These are phyloP conservation scores for Syncephalis fuscata DNA, from an alignment of 371 early-diverging fungal genomes.

Conservation along the genomic window DNA sequence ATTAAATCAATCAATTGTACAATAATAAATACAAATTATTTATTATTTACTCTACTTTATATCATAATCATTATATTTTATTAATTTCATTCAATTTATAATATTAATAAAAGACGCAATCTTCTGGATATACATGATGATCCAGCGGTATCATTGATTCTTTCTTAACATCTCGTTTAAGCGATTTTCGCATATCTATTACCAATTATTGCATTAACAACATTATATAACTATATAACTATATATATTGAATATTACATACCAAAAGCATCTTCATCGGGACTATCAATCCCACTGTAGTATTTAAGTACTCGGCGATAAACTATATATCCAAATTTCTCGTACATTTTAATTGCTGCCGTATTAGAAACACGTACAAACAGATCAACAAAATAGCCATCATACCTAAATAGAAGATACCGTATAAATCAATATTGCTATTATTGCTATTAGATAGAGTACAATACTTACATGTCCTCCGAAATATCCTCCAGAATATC, in stretches of 20 bases:
- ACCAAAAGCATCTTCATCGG: conserved; percentile 79
- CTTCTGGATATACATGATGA: conserved; percentile 2
- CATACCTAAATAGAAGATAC: conserved; percentile 25
- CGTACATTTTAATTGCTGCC: conserved; percentile 94
- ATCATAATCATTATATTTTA: no score
- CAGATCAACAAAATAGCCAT: conserved; percentile 94
- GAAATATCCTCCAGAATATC: conserved; percentile 80
- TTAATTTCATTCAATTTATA: no score
- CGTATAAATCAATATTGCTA: background rate
- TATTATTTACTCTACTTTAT: no score
- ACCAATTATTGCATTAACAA: no score
- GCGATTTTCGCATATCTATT: conserved; percentile 79
- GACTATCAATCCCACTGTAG: conserved; percentile 53
- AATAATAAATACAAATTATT: no score
- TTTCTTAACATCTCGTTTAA: conserved; percentile 52
- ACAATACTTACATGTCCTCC: conserved; percentile 42
- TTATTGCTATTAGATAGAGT: background rate
- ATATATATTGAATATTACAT: conserved; percentile 6
- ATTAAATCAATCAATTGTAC: no score
- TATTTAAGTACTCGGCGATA: conserved; percentile 85
- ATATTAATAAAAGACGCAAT: background rate
- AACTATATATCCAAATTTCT: conserved; percentile 81
- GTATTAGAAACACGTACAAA: conserved; percentile 93
- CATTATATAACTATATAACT: background rate
- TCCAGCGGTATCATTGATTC: conserved; percentile 27